phyloP scores from a whole-genome alignment of 148 eudicot species.

The Polygonum aviculare region DNA sequence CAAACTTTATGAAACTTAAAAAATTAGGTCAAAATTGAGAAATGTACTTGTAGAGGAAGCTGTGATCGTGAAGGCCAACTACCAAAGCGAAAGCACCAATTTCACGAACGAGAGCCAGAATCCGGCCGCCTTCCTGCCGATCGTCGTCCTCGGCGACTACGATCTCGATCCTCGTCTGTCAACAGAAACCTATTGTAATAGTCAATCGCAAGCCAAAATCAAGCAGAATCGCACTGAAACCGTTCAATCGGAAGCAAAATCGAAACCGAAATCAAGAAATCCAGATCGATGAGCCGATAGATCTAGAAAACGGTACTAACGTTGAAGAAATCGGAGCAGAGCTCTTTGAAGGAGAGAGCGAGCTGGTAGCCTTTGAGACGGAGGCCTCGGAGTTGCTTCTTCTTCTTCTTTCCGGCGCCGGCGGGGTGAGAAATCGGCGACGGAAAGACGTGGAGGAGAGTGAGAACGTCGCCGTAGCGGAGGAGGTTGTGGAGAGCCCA shows the following conservation, averaged over 20 bases:
- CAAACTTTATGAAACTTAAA: not conserved
- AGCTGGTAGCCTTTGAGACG: constrained; percentile 66
- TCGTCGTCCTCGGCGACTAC: constrained; percentile 78
- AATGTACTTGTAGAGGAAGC: constrained; percentile 73
- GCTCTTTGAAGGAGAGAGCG: constrained; percentile 75
- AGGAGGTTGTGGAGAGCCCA: constrained; percentile 77
- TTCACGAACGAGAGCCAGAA: constrained; percentile 54
- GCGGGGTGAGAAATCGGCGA: constrained; percentile 21
- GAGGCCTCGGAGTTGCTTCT: constrained; percentile 42
- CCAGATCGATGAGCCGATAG: not conserved
- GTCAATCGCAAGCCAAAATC: not conserved
- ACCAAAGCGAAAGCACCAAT: constrained; percentile 77
- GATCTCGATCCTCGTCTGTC: constrained; percentile 82
- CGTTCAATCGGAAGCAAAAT: not conserved
- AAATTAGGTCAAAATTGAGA: not conserved
- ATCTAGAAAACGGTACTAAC: constrained; percentile 21
- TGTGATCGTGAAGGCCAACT: constrained; percentile 73
- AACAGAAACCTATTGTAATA: not conserved
- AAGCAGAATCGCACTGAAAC: not conserved
- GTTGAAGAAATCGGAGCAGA: constrained; percentile 58
- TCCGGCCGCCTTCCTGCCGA: constrained; percentile 44
- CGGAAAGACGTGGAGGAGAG: constrained; percentile 64
- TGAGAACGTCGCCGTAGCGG: constrained; percentile 62
- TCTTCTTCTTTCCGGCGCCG: constrained; percentile 35
- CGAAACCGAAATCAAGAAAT: not conserved